A percentile compares a stretch with the other conserved stretches of the same genome.
Conservation (phyloP, 2,329 filamentous ascomycete genomes). For the Aspergillus sp. region DNA sequence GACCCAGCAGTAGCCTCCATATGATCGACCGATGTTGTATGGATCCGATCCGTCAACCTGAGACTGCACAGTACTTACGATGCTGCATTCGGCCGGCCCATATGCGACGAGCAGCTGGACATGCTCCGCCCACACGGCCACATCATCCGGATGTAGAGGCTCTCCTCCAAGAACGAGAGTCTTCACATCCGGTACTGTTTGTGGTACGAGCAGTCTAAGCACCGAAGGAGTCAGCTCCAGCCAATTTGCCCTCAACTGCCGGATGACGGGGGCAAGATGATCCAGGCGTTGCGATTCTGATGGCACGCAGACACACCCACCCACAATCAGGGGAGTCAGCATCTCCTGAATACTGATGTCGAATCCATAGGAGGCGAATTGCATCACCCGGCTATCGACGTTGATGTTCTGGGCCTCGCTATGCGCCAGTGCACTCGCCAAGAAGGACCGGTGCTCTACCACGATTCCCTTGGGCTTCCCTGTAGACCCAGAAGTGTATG, state of each 20-base stretch:
- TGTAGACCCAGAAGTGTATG: neutral
- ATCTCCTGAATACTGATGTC: constrained; percentile 49
- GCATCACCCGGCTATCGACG: constrained; percentile 40
- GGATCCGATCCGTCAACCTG: neutral
- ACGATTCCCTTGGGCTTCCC: neutral
- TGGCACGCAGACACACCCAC: constrained; percentile 55
- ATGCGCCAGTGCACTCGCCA: neutral
- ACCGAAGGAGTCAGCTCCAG: neutral
- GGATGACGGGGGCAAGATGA: constrained; percentile 29
- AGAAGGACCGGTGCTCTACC: neutral
- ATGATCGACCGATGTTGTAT: neutral
- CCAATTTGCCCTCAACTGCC: neutral
- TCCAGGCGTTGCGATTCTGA: constrained; percentile 39
- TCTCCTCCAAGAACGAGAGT: constrained; percentile 2
- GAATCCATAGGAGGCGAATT: constrained; percentile 48
- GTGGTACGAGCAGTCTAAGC: neutral
- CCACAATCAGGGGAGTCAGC: constrained; percentile 48
- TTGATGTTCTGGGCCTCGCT: neutral
- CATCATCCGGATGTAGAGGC: neutral
- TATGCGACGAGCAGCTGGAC: neutral
- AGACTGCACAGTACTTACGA: neutral
- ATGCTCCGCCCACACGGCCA: neutral
- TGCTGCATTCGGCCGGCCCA: neutral
- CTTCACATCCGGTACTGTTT: neutral
- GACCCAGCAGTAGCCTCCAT: neutral